Percentiles rank a stretch among this genome's conserved stretches.
These are phyloP conservation scores for Chrysosporium queenslandicum DNA, from an alignment of 2,329 filamentous ascomycete genomes.

Conservation along the genomic window DNA sequence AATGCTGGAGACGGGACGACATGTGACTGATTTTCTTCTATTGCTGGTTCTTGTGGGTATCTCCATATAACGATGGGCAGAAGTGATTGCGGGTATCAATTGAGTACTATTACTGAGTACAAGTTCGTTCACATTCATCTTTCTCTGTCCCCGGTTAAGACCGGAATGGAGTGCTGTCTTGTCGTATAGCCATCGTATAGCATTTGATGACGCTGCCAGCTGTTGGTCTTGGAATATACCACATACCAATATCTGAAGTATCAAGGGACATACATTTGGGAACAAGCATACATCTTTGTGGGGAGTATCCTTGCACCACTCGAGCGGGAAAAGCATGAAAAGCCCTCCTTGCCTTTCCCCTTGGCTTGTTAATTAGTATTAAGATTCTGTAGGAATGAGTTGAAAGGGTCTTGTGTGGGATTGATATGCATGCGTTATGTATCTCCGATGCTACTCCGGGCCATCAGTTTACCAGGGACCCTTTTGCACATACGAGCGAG, in stretches of 20 bases:
- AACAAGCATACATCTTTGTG: background rate
- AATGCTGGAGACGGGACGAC: too few relatives aligned
- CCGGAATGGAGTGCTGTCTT: background rate
- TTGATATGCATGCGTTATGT: too few relatives aligned
- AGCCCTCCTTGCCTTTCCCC: background rate
- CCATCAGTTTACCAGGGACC: background rate
- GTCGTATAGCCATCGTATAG: background rate
- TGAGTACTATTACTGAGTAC: too few relatives aligned
- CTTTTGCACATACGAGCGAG: constrained; percentile 1
- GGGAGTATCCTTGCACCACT: background rate
- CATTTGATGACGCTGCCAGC: background rate
- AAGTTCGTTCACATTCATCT: too few relatives aligned
- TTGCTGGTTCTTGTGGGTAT: too few relatives aligned
- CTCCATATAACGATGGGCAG: too few relatives aligned
- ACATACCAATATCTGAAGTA: background rate
- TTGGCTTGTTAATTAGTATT: background rate
- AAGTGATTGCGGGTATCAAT: too few relatives aligned
- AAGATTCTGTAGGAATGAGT: background rate
- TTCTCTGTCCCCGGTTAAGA: too few relatives aligned
- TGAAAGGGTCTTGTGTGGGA: too few relatives aligned
- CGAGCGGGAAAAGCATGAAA: background rate
- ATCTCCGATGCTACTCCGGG: constrained; percentile 2
- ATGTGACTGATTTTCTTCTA: too few relatives aligned
- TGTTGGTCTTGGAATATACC: too few relatives aligned
- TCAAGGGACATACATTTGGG: background rate